Evolutionary conservation across 257 asterid species (phyloP).

Genomic region (Nicotiana paniculata): DNA sequence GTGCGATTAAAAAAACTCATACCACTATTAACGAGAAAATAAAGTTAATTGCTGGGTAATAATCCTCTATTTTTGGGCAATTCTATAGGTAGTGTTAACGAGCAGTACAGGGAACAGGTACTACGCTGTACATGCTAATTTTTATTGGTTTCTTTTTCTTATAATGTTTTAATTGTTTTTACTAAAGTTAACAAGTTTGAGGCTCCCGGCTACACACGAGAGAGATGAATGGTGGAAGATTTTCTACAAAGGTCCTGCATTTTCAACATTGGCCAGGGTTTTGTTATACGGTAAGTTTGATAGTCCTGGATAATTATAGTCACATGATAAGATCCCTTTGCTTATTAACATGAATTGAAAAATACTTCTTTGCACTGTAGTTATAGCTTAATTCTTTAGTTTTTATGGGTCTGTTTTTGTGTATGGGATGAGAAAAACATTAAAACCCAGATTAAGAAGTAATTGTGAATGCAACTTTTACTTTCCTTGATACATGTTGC

Average conservation of each 20-base stretch:
- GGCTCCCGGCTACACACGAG: slow-evolving; percentile 40
- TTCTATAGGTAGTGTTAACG: slow-evolving; percentile 51
- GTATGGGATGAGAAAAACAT: neutral
- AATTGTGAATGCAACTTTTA: neutral
- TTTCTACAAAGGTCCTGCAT: slow-evolving; percentile 68
- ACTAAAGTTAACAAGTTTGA: slow-evolving; percentile 23
- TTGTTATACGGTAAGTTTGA: slow-evolving; percentile 50
- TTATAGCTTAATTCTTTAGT: neutral
- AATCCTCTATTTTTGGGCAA: neutral
- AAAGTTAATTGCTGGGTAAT: no score
- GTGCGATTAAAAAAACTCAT: slow-evolving; percentile 19
- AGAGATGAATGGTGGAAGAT: slow-evolving; percentile 49
- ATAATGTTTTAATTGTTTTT: neutral
- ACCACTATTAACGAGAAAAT: no score
- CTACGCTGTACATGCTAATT: neutral
- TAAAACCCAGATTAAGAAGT: neutral
- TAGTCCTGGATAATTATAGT: neutral
- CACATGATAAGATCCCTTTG: neutral
- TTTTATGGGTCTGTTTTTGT: neutral
- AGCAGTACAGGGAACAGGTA: slow-evolving; percentile 55
- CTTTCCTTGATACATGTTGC: neutral
- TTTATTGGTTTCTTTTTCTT: neutral
- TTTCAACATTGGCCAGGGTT: slow-evolving; percentile 57
- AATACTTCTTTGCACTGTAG: neutral
- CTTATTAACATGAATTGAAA: neutral